Base-by-base conservation (phyloP, 768 basidiomycete genomes). In the Ramaria sp. region DNA sequence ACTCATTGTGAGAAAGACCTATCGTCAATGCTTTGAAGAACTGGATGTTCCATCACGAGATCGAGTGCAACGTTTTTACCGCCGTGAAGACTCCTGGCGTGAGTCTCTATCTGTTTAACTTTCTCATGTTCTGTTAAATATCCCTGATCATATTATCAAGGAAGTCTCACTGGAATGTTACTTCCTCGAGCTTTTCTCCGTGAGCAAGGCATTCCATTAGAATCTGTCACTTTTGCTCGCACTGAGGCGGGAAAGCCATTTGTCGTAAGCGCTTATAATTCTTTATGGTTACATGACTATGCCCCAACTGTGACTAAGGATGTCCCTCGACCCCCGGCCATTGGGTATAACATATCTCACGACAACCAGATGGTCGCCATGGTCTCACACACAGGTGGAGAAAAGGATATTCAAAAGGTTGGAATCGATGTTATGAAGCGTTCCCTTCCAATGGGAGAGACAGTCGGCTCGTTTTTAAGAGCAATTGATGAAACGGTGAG, bases 401-500 rank as follows among this genome's bases (percentile, higher is more conserved):
- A 34, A 20, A 12, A 24, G 28, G 54, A 43, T n/a, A 42, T 25
- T 13, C 43, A 25, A n/a, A 53, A 42, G 3, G 62, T 91, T 9
- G 89, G 90, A 18, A 71, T 91, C 38, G 89, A 93, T 67, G 75
- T 90, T 47, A 93, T 92, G 89, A 83, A 81, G 62, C 70, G 86
- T 39, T 74, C 73, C 43, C 65, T 85, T 18, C 88, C 87, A 10
- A 67, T 72, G 10, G 74, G 78, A 16, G 75, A 77, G 38, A 74
- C 78, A 1, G 73, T 85, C 56, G 55, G 65, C 9, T 75, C 78
- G 1, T 88, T 92, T 62, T 71, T 88, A 7, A 72, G 78, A 50
- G 73, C 73, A 22, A 70, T 91, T 34, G 73, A 73, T 24, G 83
- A 84, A 50, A 82, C 85, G 75, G 89, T 83, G 56, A 56, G 66